These are phyloP conservation scores for Cantharellus anzutake DNA, from an alignment of 768 basidiomycete species.

Conservation along the genomic window DNA sequence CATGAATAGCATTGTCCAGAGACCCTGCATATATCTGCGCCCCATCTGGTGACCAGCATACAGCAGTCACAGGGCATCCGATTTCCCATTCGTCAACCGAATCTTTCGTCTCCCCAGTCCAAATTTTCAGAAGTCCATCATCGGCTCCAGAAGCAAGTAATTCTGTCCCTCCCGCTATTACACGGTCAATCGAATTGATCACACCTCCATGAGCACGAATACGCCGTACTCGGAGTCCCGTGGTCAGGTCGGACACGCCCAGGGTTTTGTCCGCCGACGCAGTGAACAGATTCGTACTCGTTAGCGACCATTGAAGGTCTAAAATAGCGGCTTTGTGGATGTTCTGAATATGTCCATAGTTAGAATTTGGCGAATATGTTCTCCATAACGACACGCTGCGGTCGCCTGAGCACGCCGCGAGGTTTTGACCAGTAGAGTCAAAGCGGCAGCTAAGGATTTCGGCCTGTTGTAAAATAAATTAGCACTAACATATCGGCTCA, in stretches of 20 bases:
- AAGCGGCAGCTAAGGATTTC: slow-evolving; percentile 89
- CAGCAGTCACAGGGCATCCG: slow-evolving; percentile 81
- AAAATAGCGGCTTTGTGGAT: slow-evolving; percentile 82
- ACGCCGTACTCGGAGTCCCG: slow-evolving; percentile 62
- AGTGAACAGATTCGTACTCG: slow-evolving; percentile 52
- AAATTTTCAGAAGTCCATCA: slow-evolving; percentile 79
- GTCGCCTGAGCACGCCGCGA: slow-evolving; percentile 85
- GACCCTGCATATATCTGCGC: slow-evolving; percentile 79
- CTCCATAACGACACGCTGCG: slow-evolving; percentile 80
- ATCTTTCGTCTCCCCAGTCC: slow-evolving; percentile 66
- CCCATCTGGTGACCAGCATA: slow-evolving; percentile 85
- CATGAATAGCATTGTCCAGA: slow-evolving; percentile 91
- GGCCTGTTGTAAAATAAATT: slow-evolving; percentile 24
- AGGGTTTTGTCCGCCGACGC: slow-evolving; percentile 84
- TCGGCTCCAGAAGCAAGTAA: slow-evolving; percentile 78
- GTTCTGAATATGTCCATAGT: slow-evolving; percentile 71
- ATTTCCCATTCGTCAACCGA: slow-evolving; percentile 65
- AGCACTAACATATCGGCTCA: background rate
- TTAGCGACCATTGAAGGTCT: slow-evolving; percentile 80
- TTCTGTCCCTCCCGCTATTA: slow-evolving; percentile 69
- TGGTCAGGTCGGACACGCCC: slow-evolving; percentile 54
- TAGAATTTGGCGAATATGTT: slow-evolving; percentile 80
- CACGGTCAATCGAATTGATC: slow-evolving; percentile 76
- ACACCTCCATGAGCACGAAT: slow-evolving; percentile 83
- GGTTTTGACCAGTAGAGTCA: slow-evolving; percentile 82